Evolutionary conservation across 2,329 filamentous ascomycete genomes (phyloP), one percentile per base, ranked within the genome.

Genomic region (Didymosphaeria variabile): DNA sequence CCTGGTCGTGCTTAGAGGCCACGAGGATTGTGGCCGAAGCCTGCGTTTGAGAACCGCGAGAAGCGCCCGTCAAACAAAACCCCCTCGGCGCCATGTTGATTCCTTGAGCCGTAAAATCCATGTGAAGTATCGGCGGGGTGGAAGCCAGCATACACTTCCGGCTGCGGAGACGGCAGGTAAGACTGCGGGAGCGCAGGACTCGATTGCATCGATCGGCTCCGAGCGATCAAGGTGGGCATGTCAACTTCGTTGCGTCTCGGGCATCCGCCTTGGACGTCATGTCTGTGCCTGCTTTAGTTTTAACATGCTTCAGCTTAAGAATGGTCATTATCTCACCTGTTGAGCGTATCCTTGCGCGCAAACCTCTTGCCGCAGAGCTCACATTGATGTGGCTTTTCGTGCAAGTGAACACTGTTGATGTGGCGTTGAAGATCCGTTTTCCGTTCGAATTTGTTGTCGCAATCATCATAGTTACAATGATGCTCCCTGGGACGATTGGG

Each of bases 291-390:
- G 36, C 32, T 58, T 77, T 63, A 77, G 66, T 42, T 36, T 29
- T 45, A 38, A 45, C 52, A 49, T 57, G 38, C 17, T 21, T 55
- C 26, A 31, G 29, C 55, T n/a, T 9, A 21, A 38, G 7, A 29
- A 12, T 19, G 10, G 9, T 8, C n/a, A 21, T 34, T 5, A n/a
- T 17, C 84, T 79, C 79, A 92, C 91, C 92, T 90, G 79, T 88
- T 82, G n/a, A 95, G 82, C 1, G 92, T 95, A 71, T 96, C 92
- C 75, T 93, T 93, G 47, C 92, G 86, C 29, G 91, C 89, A 81
- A 96, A 96, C 45, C 85, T 83, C 57, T 87, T 85, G 34, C 85
- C 85, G 72, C 92, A 96, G 62, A 88, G 88, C 62, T 88, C 84
- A 73, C 92, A 96, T 61, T 83, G 83, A 76, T 89, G 88, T 67